Base-by-base conservation (phyloP, 805 yeast species). In the Brettanomyces naardenensis region DNA sequence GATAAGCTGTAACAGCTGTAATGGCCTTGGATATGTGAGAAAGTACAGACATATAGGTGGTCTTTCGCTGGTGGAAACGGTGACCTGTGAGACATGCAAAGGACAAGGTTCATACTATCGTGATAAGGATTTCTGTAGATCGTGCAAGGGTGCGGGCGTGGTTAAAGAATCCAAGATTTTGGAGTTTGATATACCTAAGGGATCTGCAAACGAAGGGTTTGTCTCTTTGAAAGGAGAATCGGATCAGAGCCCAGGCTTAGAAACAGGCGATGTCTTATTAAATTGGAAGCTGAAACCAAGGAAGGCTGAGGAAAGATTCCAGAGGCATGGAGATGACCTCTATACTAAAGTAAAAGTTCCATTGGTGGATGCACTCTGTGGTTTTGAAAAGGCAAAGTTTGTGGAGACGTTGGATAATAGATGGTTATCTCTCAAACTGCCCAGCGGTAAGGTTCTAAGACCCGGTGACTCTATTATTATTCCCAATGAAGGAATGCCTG, bases 401-500 rank as follows among this genome's bases (percentile, higher is more conserved):
- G 62, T 82, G 7, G 73, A 73, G 45, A 92, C 86, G 45, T 67
- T 89, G 39, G 97, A 92, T 58, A 89, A 81, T 14, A 74, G 97
- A 44, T 73, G 77, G 27, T 58, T 88, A 11, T 71, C 71, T 37
- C 54, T 89, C 11, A 64, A 75, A 1, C 71, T 80, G 0, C 88
- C 89, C 1, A 62, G 69, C 4, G 97, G 97, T 1, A 81, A 80
- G 57, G 95, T 90, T 5, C 52, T 88, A 5, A 71, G 80, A 49
- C 95, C 95, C 0, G 80, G 82, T 6, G 85, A 86, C 44, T 69
- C 63, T 39, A 56, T 89, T 25, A 68, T 76, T 42, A 63, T 89
- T 10, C 58, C 68, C 28, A 71, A 72, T 30, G 95, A 87, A 56
- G 97, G 97, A 4, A 86, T 90, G 94, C 95, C 95, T 1, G 51